Conservation (phyloP, 129 eudicot species). For the Chrysanthemum makinoi region DNA sequence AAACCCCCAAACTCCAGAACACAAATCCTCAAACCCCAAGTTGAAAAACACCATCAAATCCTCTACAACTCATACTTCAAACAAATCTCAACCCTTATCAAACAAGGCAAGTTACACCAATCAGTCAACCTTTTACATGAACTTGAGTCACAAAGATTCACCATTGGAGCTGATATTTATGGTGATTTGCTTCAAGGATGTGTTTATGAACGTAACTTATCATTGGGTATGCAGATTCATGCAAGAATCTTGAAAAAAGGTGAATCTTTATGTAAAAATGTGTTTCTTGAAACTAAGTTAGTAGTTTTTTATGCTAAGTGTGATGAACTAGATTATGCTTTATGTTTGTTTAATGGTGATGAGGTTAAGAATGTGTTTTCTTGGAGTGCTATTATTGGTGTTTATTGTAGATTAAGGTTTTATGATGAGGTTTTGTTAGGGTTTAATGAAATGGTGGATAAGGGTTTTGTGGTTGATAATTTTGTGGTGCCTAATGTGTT, state of each 20-base stretch:
- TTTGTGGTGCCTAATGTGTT: conserved; percentile 83
- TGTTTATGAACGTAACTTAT: conserved; percentile 45
- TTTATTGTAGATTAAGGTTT: conserved; percentile 45
- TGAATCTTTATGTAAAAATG: conserved; percentile 43
- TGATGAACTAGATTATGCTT: conserved; percentile 41
- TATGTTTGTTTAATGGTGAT: conserved; percentile 35
- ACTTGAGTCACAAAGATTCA: conserved; percentile 30
- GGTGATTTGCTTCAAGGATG: conserved; percentile 71
- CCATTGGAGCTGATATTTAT: conserved; percentile 46
- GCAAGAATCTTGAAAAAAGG: conserved; percentile 55
- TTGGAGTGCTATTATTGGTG: conserved; percentile 79
- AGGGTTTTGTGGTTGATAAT: conserved; percentile 62
- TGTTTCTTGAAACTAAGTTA: conserved; percentile 56
- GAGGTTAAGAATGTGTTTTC: conserved; percentile 51
- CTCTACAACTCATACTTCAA: conserved; percentile 35
- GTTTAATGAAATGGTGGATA: conserved; percentile 47
- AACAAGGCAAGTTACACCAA: conserved; percentile 45
- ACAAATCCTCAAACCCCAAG: conserved; percentile 27
- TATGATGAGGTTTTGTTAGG: conserved; percentile 38
- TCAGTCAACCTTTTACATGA: conserved; percentile 42
- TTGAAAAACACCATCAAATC: conserved; percentile 22
- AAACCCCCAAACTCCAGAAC: conserved; percentile 15
- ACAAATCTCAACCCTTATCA: conserved; percentile 40
- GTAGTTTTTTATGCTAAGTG: conserved; percentile 63
- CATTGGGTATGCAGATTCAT: conserved; percentile 71